A percentile compares a stretch with the other conserved stretches of the same genome.
Evolutionary conservation across 2,329 filamentous ascomycete genomes (phyloP).

Genomic region (Exophiala bonariae): DNA sequence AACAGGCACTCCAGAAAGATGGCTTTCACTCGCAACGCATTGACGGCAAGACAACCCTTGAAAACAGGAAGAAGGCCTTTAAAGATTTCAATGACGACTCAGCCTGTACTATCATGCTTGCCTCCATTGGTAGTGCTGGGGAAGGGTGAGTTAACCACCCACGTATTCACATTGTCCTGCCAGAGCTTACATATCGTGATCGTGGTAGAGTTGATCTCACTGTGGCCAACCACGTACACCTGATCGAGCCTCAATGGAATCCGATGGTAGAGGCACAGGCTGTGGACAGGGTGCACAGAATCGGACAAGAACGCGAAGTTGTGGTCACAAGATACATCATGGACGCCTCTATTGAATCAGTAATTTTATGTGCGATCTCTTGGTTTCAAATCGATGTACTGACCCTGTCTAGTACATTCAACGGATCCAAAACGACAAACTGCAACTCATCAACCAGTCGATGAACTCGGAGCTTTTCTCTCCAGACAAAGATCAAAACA

Average conservation of each 20-base stretch:
- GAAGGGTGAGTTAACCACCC: constrained; percentile 30
- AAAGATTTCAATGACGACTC: constrained; percentile 36
- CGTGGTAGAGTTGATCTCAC: constrained; percentile 11
- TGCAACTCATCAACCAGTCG: no score
- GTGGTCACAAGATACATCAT: constrained; percentile 21
- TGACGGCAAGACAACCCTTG: constrained; percentile 44
- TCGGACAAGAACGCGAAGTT: constrained; percentile 22
- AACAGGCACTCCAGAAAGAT: constrained; percentile 29
- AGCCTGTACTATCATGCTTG: constrained; percentile 31
- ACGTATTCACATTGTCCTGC: no score
- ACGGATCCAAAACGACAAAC: no score
- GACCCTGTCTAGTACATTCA: no score
- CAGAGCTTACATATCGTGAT: no score
- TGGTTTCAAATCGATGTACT: no score
- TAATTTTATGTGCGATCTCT: no score
- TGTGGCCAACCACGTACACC: constrained; percentile 3
- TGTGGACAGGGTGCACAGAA: constrained; percentile 5
- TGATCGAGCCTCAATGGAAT: constrained; percentile 14
- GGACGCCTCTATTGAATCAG: constrained; percentile 17
- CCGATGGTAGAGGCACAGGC: constrained; percentile 10
- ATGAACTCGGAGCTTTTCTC: no score
- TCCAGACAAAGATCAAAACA: no score
- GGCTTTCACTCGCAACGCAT: constrained; percentile 37
- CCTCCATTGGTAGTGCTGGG: constrained; percentile 33
- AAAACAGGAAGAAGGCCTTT: constrained; percentile 39